phyloP scores from a whole-genome alignment of 129 eudicot genomes.

The Pittosporum tobira region DNA sequence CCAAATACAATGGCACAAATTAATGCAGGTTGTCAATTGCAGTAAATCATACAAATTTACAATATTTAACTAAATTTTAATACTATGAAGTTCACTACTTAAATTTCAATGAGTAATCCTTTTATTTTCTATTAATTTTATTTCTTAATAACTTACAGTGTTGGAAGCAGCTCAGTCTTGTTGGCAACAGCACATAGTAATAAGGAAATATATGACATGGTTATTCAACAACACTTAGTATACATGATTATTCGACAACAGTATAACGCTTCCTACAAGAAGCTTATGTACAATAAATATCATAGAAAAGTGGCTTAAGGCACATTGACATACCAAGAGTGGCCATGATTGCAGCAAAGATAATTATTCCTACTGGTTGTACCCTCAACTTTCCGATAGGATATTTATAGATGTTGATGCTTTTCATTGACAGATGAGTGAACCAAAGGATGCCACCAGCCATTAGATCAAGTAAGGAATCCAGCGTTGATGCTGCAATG shows the following conservation, averaged over 20 bases:
- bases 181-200: background rate
- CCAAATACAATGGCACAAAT: too few relatives aligned
- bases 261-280: too few relatives aligned
- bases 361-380: slow-evolving; percentile 87
- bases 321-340: slow-evolving; percentile 63
- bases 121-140: too few relatives aligned
- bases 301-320: too few relatives aligned
- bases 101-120: too few relatives aligned
- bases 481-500: slow-evolving; percentile 91
- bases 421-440: slow-evolving; percentile 80
- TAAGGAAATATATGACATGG: background rate
- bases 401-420: slow-evolving; percentile 62
- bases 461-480: slow-evolving; percentile 86
- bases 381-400: slow-evolving; percentile 91
- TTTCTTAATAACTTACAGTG: too few relatives aligned
- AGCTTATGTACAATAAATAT: background rate
- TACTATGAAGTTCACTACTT: too few relatives aligned
- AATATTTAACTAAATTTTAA: too few relatives aligned
- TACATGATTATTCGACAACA: background rate
- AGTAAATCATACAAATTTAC: too few relatives aligned
- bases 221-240: too few relatives aligned
- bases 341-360: slow-evolving; percentile 96
- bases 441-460: slow-evolving; percentile 98
- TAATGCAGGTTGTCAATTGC: too few relatives aligned
- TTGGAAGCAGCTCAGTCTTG: too few relatives aligned